phyloP scores from a whole-genome alignment of 225 moss, liverwort and hornwort species.

The Pseudoscleropodium purum region DNA sequence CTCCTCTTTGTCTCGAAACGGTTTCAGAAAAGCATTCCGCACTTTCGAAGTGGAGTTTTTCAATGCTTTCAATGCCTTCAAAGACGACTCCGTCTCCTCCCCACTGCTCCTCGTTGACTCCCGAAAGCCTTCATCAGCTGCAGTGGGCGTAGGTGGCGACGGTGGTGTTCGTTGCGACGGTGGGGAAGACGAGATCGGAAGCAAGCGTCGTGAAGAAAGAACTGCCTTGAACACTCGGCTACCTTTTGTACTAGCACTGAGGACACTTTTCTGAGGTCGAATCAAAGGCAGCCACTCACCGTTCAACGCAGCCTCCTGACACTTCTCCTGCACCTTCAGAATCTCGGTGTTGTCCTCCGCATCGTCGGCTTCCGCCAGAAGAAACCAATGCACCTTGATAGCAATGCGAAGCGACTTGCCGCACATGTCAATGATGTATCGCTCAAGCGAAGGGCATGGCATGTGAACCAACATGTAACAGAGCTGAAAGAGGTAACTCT shows the following conservation, averaged over 20 bases:
- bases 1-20: constrained; percentile 94
- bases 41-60: constrained; percentile 86
- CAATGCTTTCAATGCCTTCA: constrained; percentile 71
- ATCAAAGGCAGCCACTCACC: constrained; percentile 92
- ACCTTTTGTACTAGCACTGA: constrained; percentile 61
- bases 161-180: constrained; percentile 64
- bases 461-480: constrained; percentile 98
- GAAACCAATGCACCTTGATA: constrained; percentile 98
- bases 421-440: constrained; percentile 97
- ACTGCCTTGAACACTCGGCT: constrained; percentile 88
- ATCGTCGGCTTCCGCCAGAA: constrained; percentile 89
- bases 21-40: constrained; percentile 89
- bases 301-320: constrained; percentile 80
- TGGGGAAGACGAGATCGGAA: constrained; percentile 76
- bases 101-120: constrained; percentile 43
- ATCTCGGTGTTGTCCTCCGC: constrained; percentile 64
- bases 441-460: constrained; percentile 93
- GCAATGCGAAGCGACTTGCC: constrained; percentile 98
- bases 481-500: constrained; percentile 90
- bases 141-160: constrained; percentile 35
- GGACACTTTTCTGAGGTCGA: constrained; percentile 67
- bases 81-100: constrained; percentile 80
- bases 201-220: constrained; percentile 78
- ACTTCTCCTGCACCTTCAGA: constrained; percentile 69
- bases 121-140: constrained; percentile 69